Evolutionary conservation across 768 basidiomycete species (phyloP), one percentile per base, ranked within the genome.

Genomic region (Cystobasidium tubakii): DNA sequence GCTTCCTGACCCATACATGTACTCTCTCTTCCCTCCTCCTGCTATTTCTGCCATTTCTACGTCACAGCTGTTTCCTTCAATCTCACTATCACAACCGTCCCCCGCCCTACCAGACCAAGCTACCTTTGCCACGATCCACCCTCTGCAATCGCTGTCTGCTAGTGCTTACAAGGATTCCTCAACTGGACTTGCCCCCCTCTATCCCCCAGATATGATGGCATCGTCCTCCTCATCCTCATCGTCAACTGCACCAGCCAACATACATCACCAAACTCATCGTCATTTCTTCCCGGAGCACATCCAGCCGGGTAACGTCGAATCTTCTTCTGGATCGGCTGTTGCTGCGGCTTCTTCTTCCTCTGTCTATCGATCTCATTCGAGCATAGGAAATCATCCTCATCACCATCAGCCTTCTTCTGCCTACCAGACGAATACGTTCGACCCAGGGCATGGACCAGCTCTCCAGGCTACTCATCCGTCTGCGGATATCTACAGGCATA

Each of bases 391-490:
- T 60, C 29, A 27, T 60, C 7, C 57, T 4, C 57, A 31, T 60
- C 13, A 60, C 29, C 53, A 60, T 50, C 46, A n/a, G n/a, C 9
- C 12, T n/a, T 42, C 42, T 42, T 17, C 42, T 42, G 9, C 42
- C 9, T 42, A 42, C 42, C 42, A n/a, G n/a, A n/a, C n/a, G n/a
- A n/a, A n/a, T n/a, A n/a, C n/a, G n/a, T n/a, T n/a, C n/a, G n/a
- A n/a, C n/a, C n/a, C n/a, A n/a, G n/a, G n/a, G n/a, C n/a, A n/a
- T 12, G 57, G 57, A 60, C 57, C 57, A 60, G 57, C 57, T 60
- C 23, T 60, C 3, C 57, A 60, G 29, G 57, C 23, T 17, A 29
- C 57, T 15, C 57, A 60, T 60, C 57, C 57, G 6, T 60, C 57
- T 60, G 27, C 57, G 10, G 27, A 60, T 31, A 29, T 60, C 13